phyloP scores from a whole-genome alignment of 2,329 filamentous ascomycete species.

The Colletotrichum somersetense region DNA sequence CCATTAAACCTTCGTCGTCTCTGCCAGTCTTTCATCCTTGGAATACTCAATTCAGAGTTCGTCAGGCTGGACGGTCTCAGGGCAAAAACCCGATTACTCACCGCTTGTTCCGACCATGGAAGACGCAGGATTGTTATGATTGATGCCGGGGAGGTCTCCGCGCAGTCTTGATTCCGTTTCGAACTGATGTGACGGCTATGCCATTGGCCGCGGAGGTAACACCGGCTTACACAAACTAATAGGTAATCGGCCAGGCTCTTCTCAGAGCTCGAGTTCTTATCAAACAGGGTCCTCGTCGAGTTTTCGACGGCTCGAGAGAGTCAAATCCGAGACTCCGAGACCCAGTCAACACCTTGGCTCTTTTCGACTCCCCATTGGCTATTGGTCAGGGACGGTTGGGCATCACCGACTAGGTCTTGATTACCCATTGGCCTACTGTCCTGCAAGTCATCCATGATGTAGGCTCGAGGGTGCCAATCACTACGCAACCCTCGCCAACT shows the following conservation, averaged over 20 bases:
- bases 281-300: not conserved
- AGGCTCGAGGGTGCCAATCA: not conserved
- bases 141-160: not conserved
- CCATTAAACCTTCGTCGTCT: not conserved
- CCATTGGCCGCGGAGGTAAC: not conserved
- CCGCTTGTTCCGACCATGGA: not conserved
- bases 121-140: not conserved
- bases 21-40: not conserved
- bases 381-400: not conserved
- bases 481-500: not conserved
- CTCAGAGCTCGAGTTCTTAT: not conserved
- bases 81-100: not conserved
- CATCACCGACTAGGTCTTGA: not conserved
- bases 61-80: not conserved
- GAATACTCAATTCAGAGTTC: not conserved
- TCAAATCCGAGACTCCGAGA: conserved; percentile 13
- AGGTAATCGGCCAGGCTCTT: too few relatives aligned
- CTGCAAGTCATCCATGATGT: conserved; percentile 27
- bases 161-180: not conserved
- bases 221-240: not conserved
- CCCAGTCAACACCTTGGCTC: not conserved
- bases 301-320: not conserved
- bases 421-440: conserved; percentile 7
- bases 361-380: not conserved
- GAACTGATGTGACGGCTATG: not conserved